phyloP scores from a whole-genome alignment of 768 basidiomycete genomes.

The Omphalotus guepiniiformis region DNA sequence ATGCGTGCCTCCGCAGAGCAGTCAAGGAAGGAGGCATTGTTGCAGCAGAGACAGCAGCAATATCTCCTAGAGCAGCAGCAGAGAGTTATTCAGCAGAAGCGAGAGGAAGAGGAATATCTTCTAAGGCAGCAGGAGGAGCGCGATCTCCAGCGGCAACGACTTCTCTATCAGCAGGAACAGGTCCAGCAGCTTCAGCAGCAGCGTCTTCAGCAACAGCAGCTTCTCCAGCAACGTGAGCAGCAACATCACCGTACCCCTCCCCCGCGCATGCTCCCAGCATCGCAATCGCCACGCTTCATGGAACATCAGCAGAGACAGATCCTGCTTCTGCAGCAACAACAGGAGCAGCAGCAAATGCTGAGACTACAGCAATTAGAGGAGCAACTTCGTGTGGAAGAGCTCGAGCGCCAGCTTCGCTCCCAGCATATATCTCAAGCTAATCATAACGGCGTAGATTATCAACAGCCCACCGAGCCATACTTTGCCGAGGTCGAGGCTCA shows the following conservation, averaged over 20 bases:
- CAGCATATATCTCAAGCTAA: constrained; percentile 48
- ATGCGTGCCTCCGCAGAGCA: constrained; percentile 65
- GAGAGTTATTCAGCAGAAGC: constrained; percentile 25
- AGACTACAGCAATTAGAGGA: constrained; percentile 59
- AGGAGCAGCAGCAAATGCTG: constrained; percentile 57
- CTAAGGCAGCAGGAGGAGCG: constrained; percentile 31
- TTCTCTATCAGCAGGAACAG: constrained; percentile 46
- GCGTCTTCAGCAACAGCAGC: constrained; percentile 48
- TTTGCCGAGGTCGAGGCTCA: constrained; percentile 47
- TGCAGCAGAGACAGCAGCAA: constrained; percentile 38
- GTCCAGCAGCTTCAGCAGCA: constrained; percentile 40
- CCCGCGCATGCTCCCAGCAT: constrained; percentile 67
- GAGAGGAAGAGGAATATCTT: constrained; percentile 28
- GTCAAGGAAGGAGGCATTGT: constrained; percentile 26
- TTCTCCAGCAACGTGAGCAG: constrained; percentile 33
- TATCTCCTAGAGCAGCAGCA: constrained; percentile 24
- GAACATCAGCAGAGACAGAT: constrained; percentile 74
- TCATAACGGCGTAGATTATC: constrained; percentile 38
- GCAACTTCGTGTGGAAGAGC: constrained; percentile 58
- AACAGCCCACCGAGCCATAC: constrained; percentile 40
- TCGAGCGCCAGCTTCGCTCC: constrained; percentile 58
- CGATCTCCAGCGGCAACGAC: constrained; percentile 36
- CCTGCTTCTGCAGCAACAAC: constrained; percentile 63
- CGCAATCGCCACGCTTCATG: constrained; percentile 77
- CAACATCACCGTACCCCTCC: constrained; percentile 59